Evolutionary conservation across 805 yeast genomes (phyloP), one percentile per base, ranked within the genome.

Genomic region (Candida pseudoglaebosa): DNA sequence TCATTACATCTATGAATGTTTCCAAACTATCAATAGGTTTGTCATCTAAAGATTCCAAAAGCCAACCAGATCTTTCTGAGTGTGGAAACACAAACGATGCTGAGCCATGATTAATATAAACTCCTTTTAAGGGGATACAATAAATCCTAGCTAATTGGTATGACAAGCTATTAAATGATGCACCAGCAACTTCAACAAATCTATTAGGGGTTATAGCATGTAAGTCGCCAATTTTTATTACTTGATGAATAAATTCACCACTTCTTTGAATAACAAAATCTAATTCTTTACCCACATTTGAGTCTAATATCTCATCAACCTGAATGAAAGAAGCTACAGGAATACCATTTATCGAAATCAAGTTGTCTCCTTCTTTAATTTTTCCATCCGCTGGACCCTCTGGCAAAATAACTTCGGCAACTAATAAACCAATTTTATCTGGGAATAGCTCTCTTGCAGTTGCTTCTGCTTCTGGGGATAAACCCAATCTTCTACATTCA

Each of bases 131-230:
- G 0, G 96, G 93, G 21, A 89, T 74, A 22, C 90, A 86, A 53
- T 80, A 87, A 35, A 80, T 74, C 53, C 95, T 75, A 2, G 96
- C 96, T 64, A 89, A 71, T 61, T 90, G 96, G 57, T 90, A 90
- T 36, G 95, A 83, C 47, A 90, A 62, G 38, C 85, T 82, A 54
- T 89, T 88, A 62, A 89, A 87, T 0, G 87, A 76, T 1, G 95
- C 95, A 39, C 96, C 96, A 35, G 84, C 82, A 5, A 85, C 91
- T 39, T 82, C 83, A 4, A 90, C 80, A 56, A 78, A 88, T 46
- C 89, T 71, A 52, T 75, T 77, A 21, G 97, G 97, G 0, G 96
- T 84, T 24, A 89, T 85, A 5, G 72, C 67, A 56, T 89, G 95
- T 42, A 90, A 67, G 52, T 90, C 84, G 28, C 83, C 88, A 31